Evolutionary conservation across 2,329 filamentous ascomycete genomes (phyloP), one percentile per base, ranked within the genome.

Genomic region (Aureobasidium sp.): DNA sequence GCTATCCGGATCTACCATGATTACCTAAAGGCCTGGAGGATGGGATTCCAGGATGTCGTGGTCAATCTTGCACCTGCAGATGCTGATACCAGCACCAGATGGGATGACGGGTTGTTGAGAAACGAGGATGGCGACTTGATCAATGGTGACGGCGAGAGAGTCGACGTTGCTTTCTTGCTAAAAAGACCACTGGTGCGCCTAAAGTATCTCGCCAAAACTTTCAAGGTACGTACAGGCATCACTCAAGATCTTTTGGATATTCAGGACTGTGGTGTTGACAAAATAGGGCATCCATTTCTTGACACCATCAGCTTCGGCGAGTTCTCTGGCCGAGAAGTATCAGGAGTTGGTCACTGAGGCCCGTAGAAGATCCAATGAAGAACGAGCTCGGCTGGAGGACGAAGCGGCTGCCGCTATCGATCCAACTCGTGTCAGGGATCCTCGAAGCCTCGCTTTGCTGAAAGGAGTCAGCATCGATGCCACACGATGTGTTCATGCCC

Each of bases 21-120:
- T 69, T 99, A 97, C 72, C 81, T 97, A 35, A 85, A 85, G 70
- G 86, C 88, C 8, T 99, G 94, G 94, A 84, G 91, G 33, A 81
- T 97, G 52, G 94, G 94, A 0, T 99, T 97, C 73, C 89, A 96
- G 69, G 92, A 96, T 71, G 85, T 99, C 22, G 86, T 97, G 54
- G 90, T 99, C 68, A 97, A 96, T 71, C 84, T 97, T 37, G 91
- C 91, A 1, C 89, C 91, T 8, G 83, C 85, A 5, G 84, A 87
- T 37, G 84, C 87, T 52, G 63, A 63, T 35, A 63, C 68, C n/a
- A 74, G 75, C 63, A 65, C 66, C 14, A 64, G 69, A 8, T 80
- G 80, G 70, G 81, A 84, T 61, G 80, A 83, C 45, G 76, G 74
- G 5, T 76, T 86, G 72, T 77, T 80, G 37, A 77, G 81, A 65